These are phyloP conservation scores for Acorus calamus DNA, from an alignment of 106 monocot species.

Conservation along the genomic window DNA sequence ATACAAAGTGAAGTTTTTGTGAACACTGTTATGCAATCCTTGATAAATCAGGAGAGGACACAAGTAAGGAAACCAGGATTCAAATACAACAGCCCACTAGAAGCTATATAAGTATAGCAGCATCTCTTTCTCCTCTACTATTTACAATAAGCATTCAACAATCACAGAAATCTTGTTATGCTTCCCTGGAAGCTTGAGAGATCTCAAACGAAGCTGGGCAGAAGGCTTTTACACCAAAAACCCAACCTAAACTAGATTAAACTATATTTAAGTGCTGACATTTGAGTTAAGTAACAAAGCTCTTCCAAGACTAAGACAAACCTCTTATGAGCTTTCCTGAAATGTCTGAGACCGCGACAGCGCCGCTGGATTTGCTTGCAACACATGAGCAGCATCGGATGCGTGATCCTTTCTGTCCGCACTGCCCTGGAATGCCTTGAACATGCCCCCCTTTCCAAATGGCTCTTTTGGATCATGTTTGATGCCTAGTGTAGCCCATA, in stretches of 20 bases:
- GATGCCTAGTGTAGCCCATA: constrained; percentile 77
- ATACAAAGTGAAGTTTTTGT: too few relatives aligned
- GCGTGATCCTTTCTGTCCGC: constrained; percentile 7
- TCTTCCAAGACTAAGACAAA: neutral
- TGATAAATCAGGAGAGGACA: too few relatives aligned
- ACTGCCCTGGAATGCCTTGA: constrained; percentile 46
- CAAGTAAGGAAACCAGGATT: too few relatives aligned
- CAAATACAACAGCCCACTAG: too few relatives aligned
- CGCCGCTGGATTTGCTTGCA: constrained; percentile 82
- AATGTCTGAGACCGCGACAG: constrained; percentile 74
- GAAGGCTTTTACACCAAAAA: neutral
- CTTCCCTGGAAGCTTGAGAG: neutral
- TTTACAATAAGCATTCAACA: neutral
- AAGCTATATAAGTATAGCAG: too few relatives aligned
- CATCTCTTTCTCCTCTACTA: neutral
- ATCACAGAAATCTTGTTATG: neutral
- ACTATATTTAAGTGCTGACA: neutral
- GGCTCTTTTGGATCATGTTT: constrained; percentile 32
- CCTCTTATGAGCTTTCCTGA: constrained; percentile 48
- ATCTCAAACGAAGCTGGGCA: neutral
- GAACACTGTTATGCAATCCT: too few relatives aligned
- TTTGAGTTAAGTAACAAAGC: neutral
- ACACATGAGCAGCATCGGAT: constrained; percentile 24
- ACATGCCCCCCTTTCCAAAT: constrained; percentile 29
- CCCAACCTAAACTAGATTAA: too few relatives aligned